Base-by-base conservation (phyloP, 805 yeast species). In the Torulaspora indica region DNA sequence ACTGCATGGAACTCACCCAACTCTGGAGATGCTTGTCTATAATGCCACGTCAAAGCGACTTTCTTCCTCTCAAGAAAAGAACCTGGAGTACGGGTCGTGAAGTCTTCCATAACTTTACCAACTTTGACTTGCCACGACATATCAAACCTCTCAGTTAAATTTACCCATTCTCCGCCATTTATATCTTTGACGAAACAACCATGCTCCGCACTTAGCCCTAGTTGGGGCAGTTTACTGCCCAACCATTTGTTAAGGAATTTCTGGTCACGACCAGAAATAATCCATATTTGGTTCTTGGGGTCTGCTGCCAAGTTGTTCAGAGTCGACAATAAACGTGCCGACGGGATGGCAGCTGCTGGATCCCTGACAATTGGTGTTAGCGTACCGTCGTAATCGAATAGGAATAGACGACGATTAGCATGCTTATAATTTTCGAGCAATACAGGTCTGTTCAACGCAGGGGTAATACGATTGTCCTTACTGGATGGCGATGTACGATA, bases 261-360 rank as follows among this genome's bases (percentile, higher is more conserved):
- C 68, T 86, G 95, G 64, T 93, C 99, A 55, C 99, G 78, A 2
- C 99, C 99, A 32, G 95, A 83, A 48, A 93, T 91, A 52, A 93
- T 79, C 98, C 98, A 93, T 34, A 93, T 81, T 61, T 81, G 82
- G 67, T 93, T 93, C 48, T 73, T 73, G 5, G 91, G 88, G 62
- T 91, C 98, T 10, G 72, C 71, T 2, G 83, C 72, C 42, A 93
- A 71, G 24, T 72, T 69, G 22, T 75, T 71, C 46, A 93, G 65
- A 9, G 84, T 77, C 7, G 71, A 65, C 42, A 78, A 72, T 35
- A 93, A 71, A 53, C 83, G 74, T 3, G 82, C 80, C 0, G 95
- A 81, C 2, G 99, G 98, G 33, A 93, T 85, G 0, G 98, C 98
- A 0, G 98, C 97, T n/a, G 91, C 88, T 1, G 99, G 99, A 56